phyloP scores from a whole-genome alignment of 495 filamentous ascomycete species.

The Penicillium bovifimosum region DNA sequence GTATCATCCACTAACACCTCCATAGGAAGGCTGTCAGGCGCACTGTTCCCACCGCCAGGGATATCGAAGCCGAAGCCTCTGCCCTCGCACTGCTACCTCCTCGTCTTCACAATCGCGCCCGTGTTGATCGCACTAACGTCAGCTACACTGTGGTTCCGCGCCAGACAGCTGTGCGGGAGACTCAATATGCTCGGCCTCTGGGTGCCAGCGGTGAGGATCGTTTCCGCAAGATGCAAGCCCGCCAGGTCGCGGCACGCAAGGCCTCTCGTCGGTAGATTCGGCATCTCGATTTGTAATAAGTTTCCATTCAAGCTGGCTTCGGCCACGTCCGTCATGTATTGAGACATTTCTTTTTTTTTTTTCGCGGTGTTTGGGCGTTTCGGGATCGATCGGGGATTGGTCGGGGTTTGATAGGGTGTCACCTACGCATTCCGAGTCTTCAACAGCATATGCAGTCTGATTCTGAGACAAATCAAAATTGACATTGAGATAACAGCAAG shows the following conservation, averaged over 20 bases:
- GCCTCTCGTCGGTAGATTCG: slow-evolving; percentile 30
- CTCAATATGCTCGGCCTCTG: slow-evolving; percentile 55
- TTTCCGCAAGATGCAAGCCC: slow-evolving; percentile 74
- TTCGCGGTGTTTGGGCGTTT: slow-evolving; percentile 10
- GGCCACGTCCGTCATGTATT: slow-evolving; percentile 5
- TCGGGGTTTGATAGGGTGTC: slow-evolving; percentile 1
- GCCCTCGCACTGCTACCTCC: slow-evolving; percentile 66
- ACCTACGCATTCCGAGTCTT: slow-evolving; percentile 2
- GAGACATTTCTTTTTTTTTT: slow-evolving; percentile 7
- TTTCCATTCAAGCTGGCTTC: background rate
- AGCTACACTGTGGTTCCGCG: slow-evolving; percentile 79
- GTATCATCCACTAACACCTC: slow-evolving; percentile 10
- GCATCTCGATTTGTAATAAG: slow-evolving; percentile 1
- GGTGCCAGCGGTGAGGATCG: slow-evolving; percentile 72
- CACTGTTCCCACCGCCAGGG: slow-evolving; percentile 44
- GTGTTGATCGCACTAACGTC: slow-evolving; percentile 60
- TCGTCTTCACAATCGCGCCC: slow-evolving; percentile 63
- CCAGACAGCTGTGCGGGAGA: slow-evolving; percentile 47
- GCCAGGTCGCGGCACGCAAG: slow-evolving; percentile 53
- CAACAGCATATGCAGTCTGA: slow-evolving; percentile 2
- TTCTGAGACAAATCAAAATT: background rate
- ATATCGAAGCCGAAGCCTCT: slow-evolving; percentile 57
- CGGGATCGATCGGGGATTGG: slow-evolving; percentile 8
- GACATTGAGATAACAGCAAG: background rate
- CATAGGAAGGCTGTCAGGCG: slow-evolving; percentile 43